Conservation (phyloP, 1,284 basidiomycete genomes). For the Ceratobasidium sp. region DNA sequence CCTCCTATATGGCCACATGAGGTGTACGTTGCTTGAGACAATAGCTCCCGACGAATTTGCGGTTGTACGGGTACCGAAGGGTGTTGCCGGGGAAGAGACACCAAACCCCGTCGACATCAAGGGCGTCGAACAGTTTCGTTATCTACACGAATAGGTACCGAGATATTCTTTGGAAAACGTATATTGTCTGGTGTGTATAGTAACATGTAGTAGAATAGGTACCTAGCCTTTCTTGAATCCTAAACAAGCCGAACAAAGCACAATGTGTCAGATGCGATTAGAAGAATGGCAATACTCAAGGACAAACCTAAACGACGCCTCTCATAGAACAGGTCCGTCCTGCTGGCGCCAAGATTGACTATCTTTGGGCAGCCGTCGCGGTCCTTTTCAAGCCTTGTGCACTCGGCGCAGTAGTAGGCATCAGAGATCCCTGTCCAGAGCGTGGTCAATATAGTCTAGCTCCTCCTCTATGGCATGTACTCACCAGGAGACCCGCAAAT, state of each 20-base stretch:
- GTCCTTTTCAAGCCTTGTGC: constrained; percentile 96
- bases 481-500: constrained; percentile 93
- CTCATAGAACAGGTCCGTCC: constrained; percentile 91
- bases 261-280: constrained; percentile 5
- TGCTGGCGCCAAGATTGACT: constrained; percentile 91
- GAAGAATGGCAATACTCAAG: not conserved
- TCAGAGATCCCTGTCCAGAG: constrained; percentile 84
- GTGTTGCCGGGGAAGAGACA: not conserved
- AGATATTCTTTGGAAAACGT: constrained; percentile 6
- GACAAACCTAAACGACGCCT: constrained; percentile 75
- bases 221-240: constrained; percentile 82
- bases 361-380: constrained; percentile 99
- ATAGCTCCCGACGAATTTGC: not conserved
- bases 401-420: constrained; percentile 97
- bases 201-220: constrained; percentile 28
- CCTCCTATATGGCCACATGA: constrained; percentile 42
- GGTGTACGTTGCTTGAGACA: constrained; percentile 29
- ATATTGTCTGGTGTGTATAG: not conserved
- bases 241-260: constrained; percentile 50
- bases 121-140: not conserved
- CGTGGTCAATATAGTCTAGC: not conserved
- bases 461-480: constrained; percentile 47
- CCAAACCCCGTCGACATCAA: not conserved
- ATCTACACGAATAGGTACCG: not conserved
- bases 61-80: not conserved